Conservation (phyloP, 1,284 basidiomycete species). For the Malassezia yamatoensis region DNA sequence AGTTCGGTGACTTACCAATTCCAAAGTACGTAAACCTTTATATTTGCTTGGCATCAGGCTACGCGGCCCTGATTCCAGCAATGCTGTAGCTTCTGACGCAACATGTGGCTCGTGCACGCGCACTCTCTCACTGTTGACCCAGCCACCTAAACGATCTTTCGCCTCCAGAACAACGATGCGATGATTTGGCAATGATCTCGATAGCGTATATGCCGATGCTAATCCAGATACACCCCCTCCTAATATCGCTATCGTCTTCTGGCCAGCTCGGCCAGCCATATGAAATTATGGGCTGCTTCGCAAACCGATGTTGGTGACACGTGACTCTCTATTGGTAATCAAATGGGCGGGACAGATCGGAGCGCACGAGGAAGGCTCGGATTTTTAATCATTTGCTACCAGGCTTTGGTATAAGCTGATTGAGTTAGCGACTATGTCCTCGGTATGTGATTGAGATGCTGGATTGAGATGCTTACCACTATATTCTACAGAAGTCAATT, state of each 20-base stretch:
- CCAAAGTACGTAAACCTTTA: conserved; percentile 53
- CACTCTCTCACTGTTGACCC: conserved; percentile 63
- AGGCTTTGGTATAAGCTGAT: neutral
- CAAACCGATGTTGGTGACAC: conserved; percentile 9
- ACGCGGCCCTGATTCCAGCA: conserved; percentile 39
- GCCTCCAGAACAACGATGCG: conserved; percentile 63
- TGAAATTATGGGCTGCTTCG: no score
- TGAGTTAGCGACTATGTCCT: conserved; percentile 10
- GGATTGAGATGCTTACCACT: no score
- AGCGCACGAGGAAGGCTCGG: neutral
- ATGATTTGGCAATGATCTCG: conserved; percentile 56
- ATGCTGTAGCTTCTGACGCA: conserved; percentile 14
- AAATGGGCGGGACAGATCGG: conserved; percentile 18
- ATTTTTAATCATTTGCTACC: conserved; percentile 12
- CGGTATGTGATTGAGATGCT: conserved; percentile 6
- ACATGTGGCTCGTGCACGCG: conserved; percentile 18
- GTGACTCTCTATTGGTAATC: conserved; percentile 15
- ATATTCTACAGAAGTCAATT: conserved; percentile 51
- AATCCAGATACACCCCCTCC: conserved; percentile 75
- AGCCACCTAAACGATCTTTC: conserved; percentile 63
- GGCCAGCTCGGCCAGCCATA: neutral
- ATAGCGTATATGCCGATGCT: conserved; percentile 66
- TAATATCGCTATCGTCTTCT: conserved; percentile 54
- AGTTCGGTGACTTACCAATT: conserved; percentile 59
- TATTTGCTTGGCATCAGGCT: conserved; percentile 38